phyloP scores from a whole-genome alignment of 2,329 filamentous ascomycete genomes.

The Hyphodiscus sp. region DNA sequence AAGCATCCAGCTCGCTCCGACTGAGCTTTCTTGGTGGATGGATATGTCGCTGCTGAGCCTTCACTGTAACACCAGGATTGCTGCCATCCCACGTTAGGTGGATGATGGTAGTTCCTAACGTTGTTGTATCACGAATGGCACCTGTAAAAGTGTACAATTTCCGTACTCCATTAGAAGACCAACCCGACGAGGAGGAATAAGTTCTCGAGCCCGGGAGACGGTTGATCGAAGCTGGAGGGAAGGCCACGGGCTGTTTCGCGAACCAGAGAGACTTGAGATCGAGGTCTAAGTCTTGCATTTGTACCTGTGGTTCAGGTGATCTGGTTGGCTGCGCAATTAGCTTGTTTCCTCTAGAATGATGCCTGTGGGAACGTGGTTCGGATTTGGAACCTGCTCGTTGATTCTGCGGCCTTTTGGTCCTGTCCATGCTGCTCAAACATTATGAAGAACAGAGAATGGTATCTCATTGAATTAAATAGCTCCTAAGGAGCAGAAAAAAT shows the following conservation, averaged over 20 bases:
- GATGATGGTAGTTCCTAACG: conserved; percentile 30
- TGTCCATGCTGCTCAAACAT: not conserved
- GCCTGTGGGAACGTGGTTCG: not conserved
- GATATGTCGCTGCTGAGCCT: conserved; percentile 30
- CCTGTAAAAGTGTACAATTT: conserved; percentile 28
- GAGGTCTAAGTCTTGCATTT: conserved; percentile 24
- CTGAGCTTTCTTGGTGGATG: conserved; percentile 24
- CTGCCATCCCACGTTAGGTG: conserved; percentile 31
- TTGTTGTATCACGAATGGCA: conserved; percentile 28
- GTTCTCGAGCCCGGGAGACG: conserved; percentile 10
- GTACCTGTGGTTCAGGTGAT: conserved; percentile 10
- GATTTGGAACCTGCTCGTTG: not conserved
- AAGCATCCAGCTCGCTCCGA: conserved; percentile 14
- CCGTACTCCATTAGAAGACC: conserved; percentile 21
- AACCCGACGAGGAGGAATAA: conserved; percentile 15
- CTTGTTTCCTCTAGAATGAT: not conserved
- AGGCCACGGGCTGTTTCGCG: conserved; percentile 20
- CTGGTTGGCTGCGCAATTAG: conserved; percentile 19
- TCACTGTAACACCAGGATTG: conserved; percentile 27
- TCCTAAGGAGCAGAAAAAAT: no score
- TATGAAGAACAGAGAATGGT: not conserved
- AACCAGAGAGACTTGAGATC: conserved; percentile 30
- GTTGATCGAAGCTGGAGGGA: conserved; percentile 20
- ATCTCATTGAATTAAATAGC: not conserved
- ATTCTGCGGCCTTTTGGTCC: not conserved